These are phyloP conservation scores for Fusarium sacchari DNA, from an alignment of 2,329 filamentous ascomycete species.

Conservation along the genomic window DNA sequence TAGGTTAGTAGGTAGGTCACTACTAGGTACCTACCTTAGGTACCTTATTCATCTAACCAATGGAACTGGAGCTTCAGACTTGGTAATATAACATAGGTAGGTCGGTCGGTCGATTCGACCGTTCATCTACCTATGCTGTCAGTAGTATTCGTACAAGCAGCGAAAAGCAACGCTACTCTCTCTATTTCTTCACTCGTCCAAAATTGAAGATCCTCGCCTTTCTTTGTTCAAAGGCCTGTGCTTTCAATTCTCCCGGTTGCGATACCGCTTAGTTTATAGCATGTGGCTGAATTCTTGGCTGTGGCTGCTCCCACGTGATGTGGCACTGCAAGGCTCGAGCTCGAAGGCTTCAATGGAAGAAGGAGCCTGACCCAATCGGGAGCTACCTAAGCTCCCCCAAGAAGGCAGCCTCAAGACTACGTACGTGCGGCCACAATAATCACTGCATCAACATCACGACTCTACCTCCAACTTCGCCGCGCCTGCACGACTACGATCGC, in stretches of 20 bases:
- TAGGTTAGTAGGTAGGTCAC: not conserved
- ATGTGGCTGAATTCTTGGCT: slow-evolving; percentile 14
- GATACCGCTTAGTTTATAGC: not conserved
- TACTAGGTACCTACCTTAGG: too few species aligned
- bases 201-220: not conserved
- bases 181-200: not conserved
- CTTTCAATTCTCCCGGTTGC: not conserved
- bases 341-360: slow-evolving; percentile 16
- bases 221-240: not conserved
- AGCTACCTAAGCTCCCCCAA: slow-evolving; percentile 45
- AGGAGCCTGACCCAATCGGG: slow-evolving; percentile 41
- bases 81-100: not conserved
- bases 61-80: not conserved
- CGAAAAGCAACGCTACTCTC: slow-evolving; percentile 3
- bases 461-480: slow-evolving; percentile 27
- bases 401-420: slow-evolving; percentile 48
- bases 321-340: slow-evolving; percentile 31
- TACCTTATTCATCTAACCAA: too few species aligned
- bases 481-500: slow-evolving; percentile 30
- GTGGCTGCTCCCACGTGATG: slow-evolving; percentile 34
- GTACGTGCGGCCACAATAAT: slow-evolving; percentile 43
- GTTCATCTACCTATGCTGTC: slow-evolving; percentile 20
- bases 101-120: not conserved
- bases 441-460: slow-evolving; percentile 35
- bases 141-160: not conserved